Conservation (phyloP, 208 protist genomes). For the Leishmania tarentolae region DNA sequence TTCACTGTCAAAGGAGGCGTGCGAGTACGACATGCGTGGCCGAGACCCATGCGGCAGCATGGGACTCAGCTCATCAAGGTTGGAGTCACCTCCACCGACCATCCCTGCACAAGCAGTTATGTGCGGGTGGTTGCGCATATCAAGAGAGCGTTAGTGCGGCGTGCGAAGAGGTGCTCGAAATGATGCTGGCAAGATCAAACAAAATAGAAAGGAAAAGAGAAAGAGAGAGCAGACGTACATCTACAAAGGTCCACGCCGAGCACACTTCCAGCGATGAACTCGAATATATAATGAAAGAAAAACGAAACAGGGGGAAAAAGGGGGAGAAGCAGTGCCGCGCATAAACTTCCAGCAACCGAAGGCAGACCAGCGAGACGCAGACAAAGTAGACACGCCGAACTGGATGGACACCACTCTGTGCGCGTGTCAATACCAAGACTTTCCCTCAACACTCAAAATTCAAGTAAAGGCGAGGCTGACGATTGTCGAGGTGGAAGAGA, state of each 20-base stretch:
- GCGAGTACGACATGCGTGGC: slow-evolving; percentile 38
- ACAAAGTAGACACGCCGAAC: background rate
- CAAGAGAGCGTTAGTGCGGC: background rate
- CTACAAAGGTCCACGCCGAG: background rate
- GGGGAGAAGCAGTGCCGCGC: background rate
- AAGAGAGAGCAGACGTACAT: background rate
- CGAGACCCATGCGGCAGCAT: slow-evolving; percentile 23
- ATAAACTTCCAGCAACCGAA: no score
- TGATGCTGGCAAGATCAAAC: background rate
- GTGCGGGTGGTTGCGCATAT: background rate
- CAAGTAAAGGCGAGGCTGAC: background rate
- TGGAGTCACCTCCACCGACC: background rate
- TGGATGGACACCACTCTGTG: background rate
- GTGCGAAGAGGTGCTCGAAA: background rate
- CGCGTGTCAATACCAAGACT: background rate
- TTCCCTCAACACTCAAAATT: background rate
- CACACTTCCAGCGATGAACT: background rate
- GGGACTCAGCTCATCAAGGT: slow-evolving; percentile 27
- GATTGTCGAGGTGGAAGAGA: background rate
- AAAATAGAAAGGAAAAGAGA: background rate
- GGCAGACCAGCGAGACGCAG: background rate
- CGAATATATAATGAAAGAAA: background rate
- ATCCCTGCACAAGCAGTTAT: background rate
- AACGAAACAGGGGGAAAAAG: background rate
- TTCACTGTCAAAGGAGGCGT: slow-evolving; percentile 17